Conservation (phyloP, 2,329 filamentous ascomycete genomes). For the Lasiodiplodia citricola region DNA sequence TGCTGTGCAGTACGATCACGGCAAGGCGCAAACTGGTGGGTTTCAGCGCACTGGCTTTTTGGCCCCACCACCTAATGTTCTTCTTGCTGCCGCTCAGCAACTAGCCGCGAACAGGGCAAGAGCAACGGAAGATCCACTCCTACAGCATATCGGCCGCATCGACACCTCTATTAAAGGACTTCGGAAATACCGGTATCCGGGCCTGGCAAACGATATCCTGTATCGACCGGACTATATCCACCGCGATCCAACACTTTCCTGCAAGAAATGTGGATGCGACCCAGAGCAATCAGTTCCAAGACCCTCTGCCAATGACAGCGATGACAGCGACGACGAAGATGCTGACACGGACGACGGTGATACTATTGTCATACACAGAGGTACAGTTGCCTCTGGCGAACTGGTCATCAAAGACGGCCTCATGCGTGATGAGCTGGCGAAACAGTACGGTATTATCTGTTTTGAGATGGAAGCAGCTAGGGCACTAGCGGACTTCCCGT, state of each 20-base stretch:
- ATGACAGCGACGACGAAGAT: neutral
- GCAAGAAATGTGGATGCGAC: neutral
- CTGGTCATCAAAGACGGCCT: neutral
- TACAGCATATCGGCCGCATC: neutral
- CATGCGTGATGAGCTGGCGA: neutral
- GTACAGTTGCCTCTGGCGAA: neutral
- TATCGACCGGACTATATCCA: neutral
- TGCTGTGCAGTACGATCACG: constrained; percentile 35
- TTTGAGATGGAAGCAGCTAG: constrained; percentile 30
- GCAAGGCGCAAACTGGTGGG: constrained; percentile 27
- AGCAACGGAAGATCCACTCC: neutral
- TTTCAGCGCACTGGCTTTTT: constrained; percentile 32
- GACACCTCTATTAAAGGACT: neutral
- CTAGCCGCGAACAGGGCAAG: too few species aligned
- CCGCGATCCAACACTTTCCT: neutral
- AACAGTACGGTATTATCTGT: constrained; percentile 27
- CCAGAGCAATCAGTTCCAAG: neutral
- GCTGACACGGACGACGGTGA: neutral
- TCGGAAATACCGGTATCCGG: constrained; percentile 4
- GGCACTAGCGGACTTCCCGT: constrained; percentile 33
- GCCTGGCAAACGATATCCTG: constrained; percentile 1
- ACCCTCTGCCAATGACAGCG: neutral
- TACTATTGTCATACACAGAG: neutral
- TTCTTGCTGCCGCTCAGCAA: constrained; percentile 20
- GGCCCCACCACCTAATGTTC: constrained; percentile 19